These are phyloP conservation scores for Halophytophthora polymorphica DNA, from an alignment of 352 stramenopile genomes.

Conservation along the genomic window DNA sequence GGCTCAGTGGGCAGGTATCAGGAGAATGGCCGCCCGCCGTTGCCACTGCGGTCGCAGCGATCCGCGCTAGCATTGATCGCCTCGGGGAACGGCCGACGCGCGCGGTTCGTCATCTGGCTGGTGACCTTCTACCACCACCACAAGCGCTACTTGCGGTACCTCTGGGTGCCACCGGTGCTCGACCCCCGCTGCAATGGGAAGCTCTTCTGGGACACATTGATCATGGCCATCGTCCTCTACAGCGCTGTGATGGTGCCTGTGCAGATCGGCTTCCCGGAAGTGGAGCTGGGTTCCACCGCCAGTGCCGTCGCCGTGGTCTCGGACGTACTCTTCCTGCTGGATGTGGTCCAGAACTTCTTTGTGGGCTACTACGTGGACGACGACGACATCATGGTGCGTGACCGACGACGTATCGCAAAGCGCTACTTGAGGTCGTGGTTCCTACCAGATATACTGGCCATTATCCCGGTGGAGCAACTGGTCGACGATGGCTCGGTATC, in stretches of 20 bases:
- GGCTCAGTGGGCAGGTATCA: slow-evolving; percentile 11
- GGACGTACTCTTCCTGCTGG: slow-evolving; percentile 60
- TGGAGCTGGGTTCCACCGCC: slow-evolving; percentile 34
- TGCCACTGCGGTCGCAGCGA: slow-evolving; percentile 17
- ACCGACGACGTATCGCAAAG: slow-evolving; percentile 40
- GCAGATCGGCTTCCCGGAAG: slow-evolving; percentile 66
- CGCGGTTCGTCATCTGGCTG: slow-evolving; percentile 35
- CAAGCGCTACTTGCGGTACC: slow-evolving; percentile 21
- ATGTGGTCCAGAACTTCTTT: slow-evolving; percentile 72
- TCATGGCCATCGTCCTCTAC: slow-evolving; percentile 76
- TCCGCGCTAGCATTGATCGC: slow-evolving; percentile 33
- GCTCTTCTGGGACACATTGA: slow-evolving; percentile 59
- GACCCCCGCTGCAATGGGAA: slow-evolving; percentile 57
- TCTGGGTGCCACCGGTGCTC: slow-evolving; percentile 37
- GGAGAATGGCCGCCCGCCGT: slow-evolving; percentile 2
- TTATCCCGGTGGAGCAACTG: slow-evolving; percentile 55
- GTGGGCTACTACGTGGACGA: slow-evolving; percentile 62
- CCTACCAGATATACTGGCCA: slow-evolving; percentile 42
- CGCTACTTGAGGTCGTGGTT: slow-evolving; percentile 66
- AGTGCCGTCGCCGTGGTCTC: slow-evolving; percentile 23
- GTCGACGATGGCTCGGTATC: slow-evolving; percentile 13
- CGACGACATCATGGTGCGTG: slow-evolving; percentile 54
- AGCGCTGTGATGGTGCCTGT: slow-evolving; percentile 68
- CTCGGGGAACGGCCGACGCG: slow-evolving; percentile 16
- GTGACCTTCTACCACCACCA: slow-evolving; percentile 40